Evolutionary conservation across 441 rosid genomes (phyloP).

Genomic region (Isatis lusitanica): DNA sequence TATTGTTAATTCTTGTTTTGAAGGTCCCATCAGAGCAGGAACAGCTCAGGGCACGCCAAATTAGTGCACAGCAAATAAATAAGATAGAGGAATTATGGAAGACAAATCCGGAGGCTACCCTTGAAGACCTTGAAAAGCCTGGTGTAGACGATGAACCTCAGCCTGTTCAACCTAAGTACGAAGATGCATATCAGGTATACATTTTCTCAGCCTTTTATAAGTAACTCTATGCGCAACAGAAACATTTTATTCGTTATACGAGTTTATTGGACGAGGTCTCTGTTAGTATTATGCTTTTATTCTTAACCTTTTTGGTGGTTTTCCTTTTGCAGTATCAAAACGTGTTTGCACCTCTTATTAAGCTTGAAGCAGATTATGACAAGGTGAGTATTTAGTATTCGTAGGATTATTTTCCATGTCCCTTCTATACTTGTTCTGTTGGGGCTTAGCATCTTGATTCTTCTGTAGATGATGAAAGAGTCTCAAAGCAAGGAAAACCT

Average conservation of each 20-base stretch:
- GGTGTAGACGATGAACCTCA: constrained; percentile 99
- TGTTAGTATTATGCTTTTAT: constrained; percentile 12
- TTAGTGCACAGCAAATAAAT: constrained; percentile 97
- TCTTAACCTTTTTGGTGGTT: constrained; percentile 32
- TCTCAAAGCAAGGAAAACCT: constrained; percentile 99
- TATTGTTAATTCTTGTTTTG: constrained; percentile 33
- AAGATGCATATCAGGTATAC: constrained; percentile 97
- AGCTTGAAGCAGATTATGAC: constrained; percentile 99
- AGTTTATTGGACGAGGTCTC: constrained; percentile 9
- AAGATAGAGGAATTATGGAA: constrained; percentile 99
- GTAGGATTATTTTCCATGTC: neutral
- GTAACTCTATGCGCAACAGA: neutral
- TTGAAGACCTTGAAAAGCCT: constrained; percentile 99
- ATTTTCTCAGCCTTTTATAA: constrained; percentile 10
- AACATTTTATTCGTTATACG: neutral
- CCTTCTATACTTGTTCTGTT: neutral
- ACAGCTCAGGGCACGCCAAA: constrained; percentile 99
- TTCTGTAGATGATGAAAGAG: constrained; percentile 96
- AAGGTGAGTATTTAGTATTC: constrained; percentile 52
- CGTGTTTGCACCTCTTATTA: constrained; percentile 99
- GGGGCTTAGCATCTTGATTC: constrained; percentile 27
- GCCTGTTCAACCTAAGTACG: constrained; percentile 86
- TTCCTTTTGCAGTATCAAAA: constrained; percentile 90
- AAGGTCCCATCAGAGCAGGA: constrained; percentile 99
- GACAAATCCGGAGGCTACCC: constrained; percentile 94